Conservation (phyloP, 2,329 filamentous ascomycete genomes). For the Penicillium decumbens region DNA sequence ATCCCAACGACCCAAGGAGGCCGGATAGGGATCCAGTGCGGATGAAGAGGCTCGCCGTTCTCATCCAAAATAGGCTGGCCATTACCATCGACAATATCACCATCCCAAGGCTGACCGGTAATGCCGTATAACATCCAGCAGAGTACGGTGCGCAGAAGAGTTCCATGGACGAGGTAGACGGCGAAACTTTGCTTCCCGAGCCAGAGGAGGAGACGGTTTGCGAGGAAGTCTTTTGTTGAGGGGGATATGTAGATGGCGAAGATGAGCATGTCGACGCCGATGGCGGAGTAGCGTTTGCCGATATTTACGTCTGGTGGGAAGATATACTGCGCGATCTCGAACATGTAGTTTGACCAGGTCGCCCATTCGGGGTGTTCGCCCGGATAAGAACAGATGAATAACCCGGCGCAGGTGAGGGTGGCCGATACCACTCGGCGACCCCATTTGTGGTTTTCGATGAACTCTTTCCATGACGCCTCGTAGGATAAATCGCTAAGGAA, state of each 20-base stretch:
- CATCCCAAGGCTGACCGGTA: constrained; percentile 43
- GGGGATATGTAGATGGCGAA: constrained; percentile 51
- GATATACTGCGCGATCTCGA: constrained; percentile 41
- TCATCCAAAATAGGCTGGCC: constrained; percentile 30
- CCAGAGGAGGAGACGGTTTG: constrained; percentile 50
- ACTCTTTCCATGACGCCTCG: constrained; percentile 45
- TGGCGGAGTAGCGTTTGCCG: constrained; percentile 45
- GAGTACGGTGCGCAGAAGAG: constrained; percentile 49
- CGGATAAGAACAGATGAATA: constrained; percentile 49
- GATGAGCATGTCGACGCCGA: constrained; percentile 49
- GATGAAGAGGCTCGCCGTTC: constrained; percentile 36
- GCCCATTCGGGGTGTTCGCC: constrained; percentile 50
- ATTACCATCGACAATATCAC: constrained; percentile 14
- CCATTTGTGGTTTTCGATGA: constrained; percentile 37
- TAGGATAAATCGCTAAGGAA: constrained; percentile 51
- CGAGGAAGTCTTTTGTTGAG: constrained; percentile 46
- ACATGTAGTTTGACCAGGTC: constrained; percentile 48
- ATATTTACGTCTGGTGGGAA: constrained; percentile 46
- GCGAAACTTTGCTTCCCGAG: constrained; percentile 53
- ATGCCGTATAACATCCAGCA: constrained; percentile 53
- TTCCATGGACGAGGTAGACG: constrained; percentile 54
- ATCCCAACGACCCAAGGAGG: constrained; percentile 39
- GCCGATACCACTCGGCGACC: background rate
- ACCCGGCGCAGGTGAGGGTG: constrained; percentile 29
- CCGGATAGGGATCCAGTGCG: constrained; percentile 43